Percentiles rank a stretch among this genome's conserved stretches.
Conservation (phyloP, 805 yeast species). For the Myxozyma neotropica region DNA sequence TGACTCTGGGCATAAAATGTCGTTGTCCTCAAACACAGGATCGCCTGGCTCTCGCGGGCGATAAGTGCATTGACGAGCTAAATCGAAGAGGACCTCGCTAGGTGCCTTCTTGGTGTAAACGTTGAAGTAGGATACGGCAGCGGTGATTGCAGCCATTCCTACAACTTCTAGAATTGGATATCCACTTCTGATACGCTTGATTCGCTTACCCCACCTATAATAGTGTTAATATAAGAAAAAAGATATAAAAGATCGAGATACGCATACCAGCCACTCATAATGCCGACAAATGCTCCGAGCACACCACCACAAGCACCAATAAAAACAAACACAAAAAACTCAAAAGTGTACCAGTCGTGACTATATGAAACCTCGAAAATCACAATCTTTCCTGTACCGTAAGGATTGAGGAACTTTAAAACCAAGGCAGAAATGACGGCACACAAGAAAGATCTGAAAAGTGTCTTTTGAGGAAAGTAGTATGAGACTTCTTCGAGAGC, state of each 20-base stretch:
- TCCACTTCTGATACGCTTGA: slow-evolving; percentile 44
- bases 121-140: slow-evolving; percentile 52
- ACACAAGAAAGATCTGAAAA: slow-evolving; percentile 58
- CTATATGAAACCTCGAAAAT: slow-evolving; percentile 54
- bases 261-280: slow-evolving; percentile 47
- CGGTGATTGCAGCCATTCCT: slow-evolving; percentile 51
- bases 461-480: slow-evolving; percentile 56
- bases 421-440: slow-evolving; percentile 57
- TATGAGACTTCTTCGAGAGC: slow-evolving; percentile 60
- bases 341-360: slow-evolving; percentile 57
- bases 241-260: neutral
- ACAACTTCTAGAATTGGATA: slow-evolving; percentile 53
- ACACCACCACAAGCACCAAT: slow-evolving; percentile 58
- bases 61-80: slow-evolving; percentile 53
- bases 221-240: neutral
- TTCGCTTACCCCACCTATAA: slow-evolving; percentile 46
- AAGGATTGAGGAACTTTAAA: slow-evolving; percentile 57
- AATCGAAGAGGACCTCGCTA: slow-evolving; percentile 52
- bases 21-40: slow-evolving; percentile 7
- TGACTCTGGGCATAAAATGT: slow-evolving; percentile 21
- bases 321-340: slow-evolving; percentile 50
- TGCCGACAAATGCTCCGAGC: slow-evolving; percentile 55
- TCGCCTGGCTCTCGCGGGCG: neutral
- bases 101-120: slow-evolving; percentile 54
- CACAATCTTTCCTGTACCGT: slow-evolving; percentile 62